phyloP scores from a whole-genome alignment of 352 stramenopile species.

The Pythium sukuiense region DNA sequence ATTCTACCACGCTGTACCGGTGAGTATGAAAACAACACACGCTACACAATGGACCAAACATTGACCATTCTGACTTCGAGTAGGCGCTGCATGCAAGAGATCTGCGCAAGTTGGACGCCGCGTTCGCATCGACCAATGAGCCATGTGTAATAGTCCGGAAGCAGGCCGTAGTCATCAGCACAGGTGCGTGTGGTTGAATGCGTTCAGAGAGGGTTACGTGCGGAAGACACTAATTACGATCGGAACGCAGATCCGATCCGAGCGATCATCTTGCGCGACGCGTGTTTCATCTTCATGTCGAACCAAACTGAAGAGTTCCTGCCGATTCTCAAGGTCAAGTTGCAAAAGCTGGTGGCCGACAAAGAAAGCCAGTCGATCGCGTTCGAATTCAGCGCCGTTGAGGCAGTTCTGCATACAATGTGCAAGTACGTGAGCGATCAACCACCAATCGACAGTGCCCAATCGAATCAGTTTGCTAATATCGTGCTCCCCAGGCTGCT shows the following conservation, averaged over 20 bases:
- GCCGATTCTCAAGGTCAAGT: slow-evolving; percentile 37
- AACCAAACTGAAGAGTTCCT: slow-evolving; percentile 25
- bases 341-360: slow-evolving; percentile 34
- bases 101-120: slow-evolving; percentile 71
- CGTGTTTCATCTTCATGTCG: slow-evolving; percentile 21
- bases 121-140: slow-evolving; percentile 72
- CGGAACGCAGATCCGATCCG: slow-evolving; percentile 45
- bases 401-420: slow-evolving; percentile 52
- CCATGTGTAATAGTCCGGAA: slow-evolving; percentile 73
- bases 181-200: slow-evolving; percentile 23
- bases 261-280: slow-evolving; percentile 66
- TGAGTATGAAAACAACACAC: background rate
- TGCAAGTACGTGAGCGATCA: slow-evolving; percentile 45
- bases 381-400: slow-evolving; percentile 63
- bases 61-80: background rate
- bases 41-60: no score
- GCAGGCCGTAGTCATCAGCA: slow-evolving; percentile 76
- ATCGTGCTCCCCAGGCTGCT: background rate
- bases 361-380: slow-evolving; percentile 29
- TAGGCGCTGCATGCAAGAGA: slow-evolving; percentile 57
- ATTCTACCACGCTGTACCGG: background rate
- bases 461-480: no score
- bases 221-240: no score
- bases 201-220: no score
- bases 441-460: no score